Evolutionary conservation across 257 asterid species (phyloP), one percentile per base, ranked within the genome.

Genomic region (Salvia rosmarinus): DNA sequence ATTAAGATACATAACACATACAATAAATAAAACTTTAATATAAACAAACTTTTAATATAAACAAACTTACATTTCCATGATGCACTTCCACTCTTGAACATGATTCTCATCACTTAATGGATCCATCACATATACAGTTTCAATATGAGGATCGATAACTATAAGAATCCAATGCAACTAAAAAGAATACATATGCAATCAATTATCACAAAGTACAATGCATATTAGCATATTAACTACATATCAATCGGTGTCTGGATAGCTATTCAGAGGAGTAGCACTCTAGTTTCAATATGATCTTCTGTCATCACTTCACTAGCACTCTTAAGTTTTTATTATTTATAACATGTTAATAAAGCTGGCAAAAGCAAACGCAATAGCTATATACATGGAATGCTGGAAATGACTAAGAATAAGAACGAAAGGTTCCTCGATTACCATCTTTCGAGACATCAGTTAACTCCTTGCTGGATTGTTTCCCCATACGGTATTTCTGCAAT

Each of bases 401-500:
- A 64, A 58, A 66, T 19, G 9, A 30, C 32, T 13, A 43, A 21
- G 58, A 50, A 65, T 32, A n/a, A 43, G 61, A 19, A 47, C 5
- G 7, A 49, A 67, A 52, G 21, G 20, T 37, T 13, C 16, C n/a
- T 19, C 25, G 9, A 63, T 32, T 87, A 89, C 97, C 97, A 21
- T 88, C 98, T 88, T 88, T 92, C 59, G 96, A 92, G 86, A 84
- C 86, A 8, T 86, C 97, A 14, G 88, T 83, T 57, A 80, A 68
- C 75, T 90, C 96, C 80, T 86, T 87, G 83, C 71, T 74, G n/a
- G 89, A 80, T 85, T 80, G 98, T 80, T 84, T 92, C 43, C 98
- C 96, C 85, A 92, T 14, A 40, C 98, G 92, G 80, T 85, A 92
- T 74, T 92, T 92, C 98, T 92, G 92, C 84, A 75, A 74, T 25